These are phyloP conservation scores for Nigrospora osmanthi DNA, from an alignment of 2,329 filamentous ascomycete genomes.

Conservation along the genomic window DNA sequence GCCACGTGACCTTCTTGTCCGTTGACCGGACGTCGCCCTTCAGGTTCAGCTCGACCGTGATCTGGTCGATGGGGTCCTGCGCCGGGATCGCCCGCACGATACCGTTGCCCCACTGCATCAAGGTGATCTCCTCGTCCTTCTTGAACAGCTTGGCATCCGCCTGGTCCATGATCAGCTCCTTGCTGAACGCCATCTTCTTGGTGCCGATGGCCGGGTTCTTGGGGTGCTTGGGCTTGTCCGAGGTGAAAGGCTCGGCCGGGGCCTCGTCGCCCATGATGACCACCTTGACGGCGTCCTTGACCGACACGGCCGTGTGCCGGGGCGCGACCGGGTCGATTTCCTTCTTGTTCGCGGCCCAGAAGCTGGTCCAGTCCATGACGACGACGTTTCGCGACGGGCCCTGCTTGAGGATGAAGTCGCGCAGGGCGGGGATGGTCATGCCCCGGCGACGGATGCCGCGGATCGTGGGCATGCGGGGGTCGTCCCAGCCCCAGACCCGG, in stretches of 20 bases:
- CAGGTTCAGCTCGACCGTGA: constrained; percentile 83
- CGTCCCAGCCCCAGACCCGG: constrained; percentile 77
- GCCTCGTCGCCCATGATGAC: constrained; percentile 61
- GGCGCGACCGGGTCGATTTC: constrained; percentile 71
- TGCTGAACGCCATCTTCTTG: constrained; percentile 78
- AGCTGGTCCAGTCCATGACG: constrained; percentile 73
- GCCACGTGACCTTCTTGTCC: constrained; percentile 94
- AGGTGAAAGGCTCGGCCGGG: constrained; percentile 51
- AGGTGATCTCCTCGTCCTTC: constrained; percentile 81
- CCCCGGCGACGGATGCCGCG: constrained; percentile 71
- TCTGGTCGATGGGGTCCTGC: constrained; percentile 52
- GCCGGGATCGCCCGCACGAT: constrained; percentile 62
- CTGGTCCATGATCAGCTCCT: constrained; percentile 75
- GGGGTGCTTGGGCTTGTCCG: constrained; percentile 78
- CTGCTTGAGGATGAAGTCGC: constrained; percentile 79
- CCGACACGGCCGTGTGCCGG: constrained; percentile 64
- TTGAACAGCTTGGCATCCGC: constrained; percentile 76
- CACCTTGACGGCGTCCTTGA: constrained; percentile 64
- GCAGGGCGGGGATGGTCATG: constrained; percentile 70
- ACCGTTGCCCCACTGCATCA: constrained; percentile 96
- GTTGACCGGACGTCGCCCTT: constrained; percentile 92
- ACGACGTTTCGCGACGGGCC: constrained; percentile 79
- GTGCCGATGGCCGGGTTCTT: constrained; percentile 81
- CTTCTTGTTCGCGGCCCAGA: constrained; percentile 72
- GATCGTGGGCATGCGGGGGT: constrained; percentile 79